These are phyloP conservation scores for Amanita fuliginea DNA, from an alignment of 768 basidiomycete species.

Conservation along the genomic window DNA sequence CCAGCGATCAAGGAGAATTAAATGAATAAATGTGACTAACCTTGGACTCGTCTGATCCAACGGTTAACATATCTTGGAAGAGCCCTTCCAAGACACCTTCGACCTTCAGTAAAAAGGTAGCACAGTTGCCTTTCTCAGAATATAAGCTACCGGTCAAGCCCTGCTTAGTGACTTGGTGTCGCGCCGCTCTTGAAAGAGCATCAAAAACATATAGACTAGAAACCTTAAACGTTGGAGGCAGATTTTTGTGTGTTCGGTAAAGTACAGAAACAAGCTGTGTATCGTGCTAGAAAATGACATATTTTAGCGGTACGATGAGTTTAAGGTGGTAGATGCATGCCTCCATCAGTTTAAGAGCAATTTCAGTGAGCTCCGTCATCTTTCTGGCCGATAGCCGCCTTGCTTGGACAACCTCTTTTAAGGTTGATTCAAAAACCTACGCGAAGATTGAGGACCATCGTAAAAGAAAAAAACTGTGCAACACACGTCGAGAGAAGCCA, in stretches of 20 bases:
- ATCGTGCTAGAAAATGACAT: slow-evolving; percentile 47
- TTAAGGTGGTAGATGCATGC: slow-evolving; percentile 29
- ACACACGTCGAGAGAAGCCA: slow-evolving; percentile 33
- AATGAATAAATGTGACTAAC: slow-evolving; percentile 42
- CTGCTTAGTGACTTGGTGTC: slow-evolving; percentile 55
- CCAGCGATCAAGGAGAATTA: neutral
- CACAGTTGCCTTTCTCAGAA: slow-evolving; percentile 54
- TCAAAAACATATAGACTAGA: slow-evolving; percentile 91
- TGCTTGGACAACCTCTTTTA: slow-evolving; percentile 74
- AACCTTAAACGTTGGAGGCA: slow-evolving; percentile 60
- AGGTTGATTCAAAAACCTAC: slow-evolving; percentile 70
- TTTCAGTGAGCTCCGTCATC: slow-evolving; percentile 66
- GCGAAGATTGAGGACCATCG: slow-evolving; percentile 6
- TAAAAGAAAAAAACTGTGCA: slow-evolving; percentile 3
- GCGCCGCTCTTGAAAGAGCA: slow-evolving; percentile 80
- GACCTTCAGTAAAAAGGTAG: slow-evolving; percentile 80
- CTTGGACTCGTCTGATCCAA: slow-evolving; percentile 65
- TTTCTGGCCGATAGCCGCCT: slow-evolving; percentile 84
- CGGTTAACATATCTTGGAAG: slow-evolving; percentile 71
- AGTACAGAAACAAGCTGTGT: slow-evolving; percentile 81
- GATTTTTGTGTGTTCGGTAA: slow-evolving; percentile 80
- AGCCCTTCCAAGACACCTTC: slow-evolving; percentile 87
- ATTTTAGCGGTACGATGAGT: neutral
- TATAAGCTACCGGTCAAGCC: slow-evolving; percentile 44
- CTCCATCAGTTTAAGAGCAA: slow-evolving; percentile 68